Percentiles rank a stretch among this genome's conserved stretches.
phyloP scores from a whole-genome alignment of 352 stramenopile species.

The Phytophthora quininea region DNA sequence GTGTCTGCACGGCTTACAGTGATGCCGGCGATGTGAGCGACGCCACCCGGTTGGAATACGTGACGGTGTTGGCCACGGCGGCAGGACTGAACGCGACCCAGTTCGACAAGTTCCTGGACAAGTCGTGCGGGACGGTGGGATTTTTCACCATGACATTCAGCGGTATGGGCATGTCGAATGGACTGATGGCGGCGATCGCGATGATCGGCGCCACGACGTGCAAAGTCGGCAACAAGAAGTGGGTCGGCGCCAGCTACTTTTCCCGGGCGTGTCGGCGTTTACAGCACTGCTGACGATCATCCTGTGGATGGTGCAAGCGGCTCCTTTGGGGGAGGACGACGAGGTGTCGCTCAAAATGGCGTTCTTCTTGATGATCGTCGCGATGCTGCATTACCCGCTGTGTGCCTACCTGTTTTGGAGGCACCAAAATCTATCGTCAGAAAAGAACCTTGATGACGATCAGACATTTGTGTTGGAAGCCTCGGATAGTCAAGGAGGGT shows the following conservation, averaged over 20 bases:
- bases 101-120: constrained; percentile 67
- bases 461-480: constrained; percentile 14
- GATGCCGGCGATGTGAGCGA: constrained; percentile 33
- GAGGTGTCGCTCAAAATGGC: constrained; percentile 51
- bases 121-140: constrained; percentile 53
- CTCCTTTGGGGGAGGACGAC: constrained; percentile 55
- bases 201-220: constrained; percentile 39
- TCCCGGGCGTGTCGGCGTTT: constrained; percentile 4
- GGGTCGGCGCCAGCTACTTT: constrained; percentile 15
- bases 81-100: constrained; percentile 51
- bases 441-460: constrained; percentile 3
- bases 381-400: constrained; percentile 48
- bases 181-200: constrained; percentile 48
- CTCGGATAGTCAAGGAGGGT: constrained; percentile 18
- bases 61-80: constrained; percentile 36
- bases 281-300: constrained; percentile 19
- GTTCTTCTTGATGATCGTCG: constrained; percentile 60
- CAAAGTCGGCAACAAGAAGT: constrained; percentile 33
- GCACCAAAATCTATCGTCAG: constrained; percentile 11
- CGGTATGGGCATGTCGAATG: constrained; percentile 42
- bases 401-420: constrained; percentile 25
- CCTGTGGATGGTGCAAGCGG: constrained; percentile 54
- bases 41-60: constrained; percentile 34
- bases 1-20: constrained; percentile 55
- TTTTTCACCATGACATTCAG: constrained; percentile 48